These are phyloP conservation scores for Ascosphaera pollenicola DNA, from an alignment of 2,329 filamentous ascomycete species.

Conservation along the genomic window DNA sequence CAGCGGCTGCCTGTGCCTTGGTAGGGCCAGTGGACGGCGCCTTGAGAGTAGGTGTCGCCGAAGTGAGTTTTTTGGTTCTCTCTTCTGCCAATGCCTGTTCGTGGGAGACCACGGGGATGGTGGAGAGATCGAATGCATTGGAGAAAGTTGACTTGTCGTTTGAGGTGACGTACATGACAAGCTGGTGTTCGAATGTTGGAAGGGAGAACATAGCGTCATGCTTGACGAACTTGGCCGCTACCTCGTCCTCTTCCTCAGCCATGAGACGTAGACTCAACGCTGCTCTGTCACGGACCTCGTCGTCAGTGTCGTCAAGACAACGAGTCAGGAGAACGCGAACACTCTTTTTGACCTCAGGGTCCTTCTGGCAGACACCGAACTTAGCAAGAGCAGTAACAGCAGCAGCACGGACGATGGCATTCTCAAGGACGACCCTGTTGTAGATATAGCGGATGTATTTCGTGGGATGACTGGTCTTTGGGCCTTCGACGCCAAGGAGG, in stretches of 20 bases:
- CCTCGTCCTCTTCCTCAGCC: conserved; percentile 60
- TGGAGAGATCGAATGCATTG: conserved; percentile 69
- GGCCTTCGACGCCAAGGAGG: conserved; percentile 80
- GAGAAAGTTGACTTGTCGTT: conserved; percentile 72
- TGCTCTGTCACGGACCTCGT: conserved; percentile 90
- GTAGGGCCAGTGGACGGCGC: conserved; percentile 60
- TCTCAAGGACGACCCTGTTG: conserved; percentile 92
- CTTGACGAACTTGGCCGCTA: conserved; percentile 74
- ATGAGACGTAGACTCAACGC: conserved; percentile 83
- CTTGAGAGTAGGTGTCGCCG: conserved; percentile 80
- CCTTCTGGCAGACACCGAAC: conserved; percentile 91
- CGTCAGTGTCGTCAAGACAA: conserved; percentile 90
- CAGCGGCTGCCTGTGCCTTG: conserved; percentile 44
- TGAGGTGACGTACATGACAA: conserved; percentile 92
- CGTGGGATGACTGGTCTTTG: conserved; percentile 83
- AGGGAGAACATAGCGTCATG: conserved; percentile 94
- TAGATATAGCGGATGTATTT: conserved; percentile 99
- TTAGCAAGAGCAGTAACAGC: conserved; percentile 92
- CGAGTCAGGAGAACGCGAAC: conserved; percentile 79
- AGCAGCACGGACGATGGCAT: conserved; percentile 82
- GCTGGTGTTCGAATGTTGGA: conserved; percentile 85
- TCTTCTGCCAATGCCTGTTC: conserved; percentile 95
- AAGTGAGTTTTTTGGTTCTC: conserved; percentile 89
- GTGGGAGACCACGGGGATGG: conserved; percentile 78
- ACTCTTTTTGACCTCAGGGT: conserved; percentile 89